Evolutionary conservation across 306 rosid species (phyloP).

Genomic region (Medicago truncatula): MtrunA17r5.0-ANR NC_053044.1:40357001-40357500

Average conservation of each 20-base stretch:
- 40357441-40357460: not conserved
- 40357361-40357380: slow-evolving; percentile 84
- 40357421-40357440: slow-evolving; percentile 51
- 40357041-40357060: not conserved
- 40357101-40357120: not conserved
- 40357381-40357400: slow-evolving; percentile 91
- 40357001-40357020: not conserved
- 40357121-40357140: slow-evolving; percentile 82
- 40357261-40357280: not conserved
- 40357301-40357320: not conserved
- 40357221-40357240: slow-evolving; percentile 13
- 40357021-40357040: not conserved
- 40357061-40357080: not conserved
- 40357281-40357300: no score
- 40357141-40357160: slow-evolving; percentile 83
- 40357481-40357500: not conserved
- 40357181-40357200: slow-evolving; percentile 92
- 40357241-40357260: not conserved
- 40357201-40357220: slow-evolving; percentile 83
- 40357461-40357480: not conserved
- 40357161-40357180: slow-evolving; percentile 98
- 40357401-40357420: slow-evolving; percentile 82
- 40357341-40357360: slow-evolving; percentile 75
- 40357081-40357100: slow-evolving; percentile 3
- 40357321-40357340: slow-evolving; percentile 49